A percentile compares a stretch with the other conserved stretches of the same genome.
These are phyloP conservation scores for Neofusicoccum laricinum DNA, from an alignment of 2,329 filamentous ascomycete genomes.

Conservation along the genomic window DNA sequence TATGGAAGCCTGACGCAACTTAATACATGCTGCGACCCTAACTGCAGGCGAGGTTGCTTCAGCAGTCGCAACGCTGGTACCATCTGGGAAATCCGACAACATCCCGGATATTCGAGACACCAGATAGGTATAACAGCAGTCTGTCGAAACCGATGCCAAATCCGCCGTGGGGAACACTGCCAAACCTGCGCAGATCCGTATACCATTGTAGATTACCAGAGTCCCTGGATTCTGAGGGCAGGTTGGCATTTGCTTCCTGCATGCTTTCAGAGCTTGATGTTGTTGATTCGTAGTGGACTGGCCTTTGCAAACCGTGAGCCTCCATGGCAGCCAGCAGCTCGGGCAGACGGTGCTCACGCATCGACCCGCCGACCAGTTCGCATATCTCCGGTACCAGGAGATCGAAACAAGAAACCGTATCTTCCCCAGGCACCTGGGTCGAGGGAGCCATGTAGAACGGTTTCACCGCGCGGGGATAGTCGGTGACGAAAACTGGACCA, in stretches of 20 bases:
- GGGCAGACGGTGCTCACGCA: constrained; percentile 77
- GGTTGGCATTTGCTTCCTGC: not conserved
- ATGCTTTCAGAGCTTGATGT: not conserved
- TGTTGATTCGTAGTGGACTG: constrained; percentile 15
- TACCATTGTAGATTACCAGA: constrained; percentile 70
- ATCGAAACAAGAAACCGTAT: constrained; percentile 86
- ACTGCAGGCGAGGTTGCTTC: constrained; percentile 18
- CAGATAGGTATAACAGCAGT: constrained; percentile 77
- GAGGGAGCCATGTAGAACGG: constrained; percentile 81
- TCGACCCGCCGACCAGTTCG: constrained; percentile 83
- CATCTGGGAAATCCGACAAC: constrained; percentile 82
- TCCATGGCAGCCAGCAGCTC: constrained; percentile 70
- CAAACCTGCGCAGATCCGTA: constrained; percentile 81
- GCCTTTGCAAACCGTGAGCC: constrained; percentile 58
- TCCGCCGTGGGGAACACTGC: constrained; percentile 86
- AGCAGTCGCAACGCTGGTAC: constrained; percentile 54
- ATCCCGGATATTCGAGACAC: constrained; percentile 79
- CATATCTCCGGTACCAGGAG: constrained; percentile 81
- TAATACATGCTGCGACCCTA: not conserved
- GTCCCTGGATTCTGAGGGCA: not conserved
- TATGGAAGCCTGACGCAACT: not conserved
- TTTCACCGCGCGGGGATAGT: constrained; percentile 87
- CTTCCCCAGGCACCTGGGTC: constrained; percentile 15
- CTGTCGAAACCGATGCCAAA: constrained; percentile 91
- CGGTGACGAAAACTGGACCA: constrained; percentile 80